These are phyloP conservation scores for Erodium trifolium DNA, from an alignment of 441 rosid species.

Conservation along the genomic window DNA sequence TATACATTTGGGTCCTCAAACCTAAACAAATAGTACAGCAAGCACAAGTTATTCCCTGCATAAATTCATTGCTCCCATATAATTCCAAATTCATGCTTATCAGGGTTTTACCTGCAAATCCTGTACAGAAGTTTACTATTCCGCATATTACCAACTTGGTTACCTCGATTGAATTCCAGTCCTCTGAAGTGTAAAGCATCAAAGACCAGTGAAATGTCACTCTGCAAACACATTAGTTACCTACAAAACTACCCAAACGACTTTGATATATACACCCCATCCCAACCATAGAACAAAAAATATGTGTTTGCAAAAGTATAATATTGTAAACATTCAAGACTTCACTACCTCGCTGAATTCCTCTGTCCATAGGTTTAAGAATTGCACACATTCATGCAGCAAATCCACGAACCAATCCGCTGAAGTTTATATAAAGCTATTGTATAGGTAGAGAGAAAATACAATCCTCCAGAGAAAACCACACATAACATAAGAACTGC, in stretches of 20 bases:
- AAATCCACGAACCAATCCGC: background rate
- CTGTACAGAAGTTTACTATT: background rate
- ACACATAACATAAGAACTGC: background rate
- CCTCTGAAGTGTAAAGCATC: constrained; percentile 24
- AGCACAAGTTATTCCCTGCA: background rate
- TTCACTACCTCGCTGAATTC: constrained; percentile 2
- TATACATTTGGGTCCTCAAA: background rate
- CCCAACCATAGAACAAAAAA: constrained; percentile 22
- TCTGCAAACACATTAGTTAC: constrained; percentile 28
- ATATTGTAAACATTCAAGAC: constrained; percentile 3
- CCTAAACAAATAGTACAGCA: background rate
- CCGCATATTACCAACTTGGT: background rate
- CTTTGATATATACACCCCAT: constrained; percentile 12
- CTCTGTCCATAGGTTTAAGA: constrained; percentile 1
- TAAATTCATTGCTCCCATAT: background rate
- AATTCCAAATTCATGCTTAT: background rate
- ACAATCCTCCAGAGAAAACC: background rate
- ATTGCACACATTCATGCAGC: too few relatives aligned
- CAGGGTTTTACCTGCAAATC: background rate
- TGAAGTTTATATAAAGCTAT: background rate
- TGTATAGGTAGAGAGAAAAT: background rate
- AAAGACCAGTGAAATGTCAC: constrained; percentile 21
- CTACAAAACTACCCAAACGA: constrained; percentile 22
- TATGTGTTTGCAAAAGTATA: constrained; percentile 17
- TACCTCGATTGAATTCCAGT: constrained; percentile 10